Percentiles rank a stretch among this genome's conserved stretches.
Evolutionary conservation across 2,329 filamentous ascomycete genomes (phyloP).

Genomic region (Phyllachora maydis): DNA sequence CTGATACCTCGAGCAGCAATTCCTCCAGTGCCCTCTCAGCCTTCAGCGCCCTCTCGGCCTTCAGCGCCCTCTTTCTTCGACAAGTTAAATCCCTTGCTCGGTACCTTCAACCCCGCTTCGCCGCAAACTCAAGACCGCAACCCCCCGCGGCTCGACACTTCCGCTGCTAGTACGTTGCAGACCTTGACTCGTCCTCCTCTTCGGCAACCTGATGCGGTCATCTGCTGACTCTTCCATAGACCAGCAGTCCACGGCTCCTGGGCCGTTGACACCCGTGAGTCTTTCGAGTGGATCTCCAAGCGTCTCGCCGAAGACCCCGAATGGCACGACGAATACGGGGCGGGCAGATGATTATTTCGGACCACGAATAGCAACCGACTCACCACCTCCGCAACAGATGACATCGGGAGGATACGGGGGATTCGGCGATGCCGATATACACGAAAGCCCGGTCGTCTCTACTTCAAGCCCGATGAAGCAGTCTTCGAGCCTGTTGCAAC

Average conservation of each 20-base stretch:
- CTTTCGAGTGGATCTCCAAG: constrained; percentile 35
- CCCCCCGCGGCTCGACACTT: constrained; percentile 27
- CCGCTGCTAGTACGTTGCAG: constrained; percentile 24
- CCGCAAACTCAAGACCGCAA: constrained; percentile 16
- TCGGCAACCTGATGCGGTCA: too few relatives aligned
- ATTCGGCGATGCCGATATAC: constrained; percentile 16
- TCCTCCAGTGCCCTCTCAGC: too few relatives aligned
- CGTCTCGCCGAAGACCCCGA: constrained; percentile 40
- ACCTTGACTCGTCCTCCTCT: constrained; percentile 1
- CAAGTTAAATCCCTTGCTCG: too few relatives aligned
- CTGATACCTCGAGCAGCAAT: too few relatives aligned
- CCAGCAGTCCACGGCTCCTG: too few relatives aligned
- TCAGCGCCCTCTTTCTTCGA: constrained; percentile 13
- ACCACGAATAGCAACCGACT: constrained; percentile 21
- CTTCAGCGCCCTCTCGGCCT: constrained; percentile 17
- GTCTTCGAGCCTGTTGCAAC: constrained; percentile 25
- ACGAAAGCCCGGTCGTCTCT: constrained; percentile 18
- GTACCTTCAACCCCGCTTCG: too few relatives aligned
- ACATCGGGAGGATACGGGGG: constrained; percentile 28
- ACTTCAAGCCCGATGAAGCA: constrained; percentile 26
- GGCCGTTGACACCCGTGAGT: constrained; percentile 43
- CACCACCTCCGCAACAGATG: constrained; percentile 15
- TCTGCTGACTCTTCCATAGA: too few relatives aligned
- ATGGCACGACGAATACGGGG: constrained; percentile 19
- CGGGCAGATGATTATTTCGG: constrained; percentile 22